Evolutionary conservation across 1,139 yeast genomes (phyloP), one percentile per base, ranked within the genome.

Genomic region (Taphrina sp.): DNA sequence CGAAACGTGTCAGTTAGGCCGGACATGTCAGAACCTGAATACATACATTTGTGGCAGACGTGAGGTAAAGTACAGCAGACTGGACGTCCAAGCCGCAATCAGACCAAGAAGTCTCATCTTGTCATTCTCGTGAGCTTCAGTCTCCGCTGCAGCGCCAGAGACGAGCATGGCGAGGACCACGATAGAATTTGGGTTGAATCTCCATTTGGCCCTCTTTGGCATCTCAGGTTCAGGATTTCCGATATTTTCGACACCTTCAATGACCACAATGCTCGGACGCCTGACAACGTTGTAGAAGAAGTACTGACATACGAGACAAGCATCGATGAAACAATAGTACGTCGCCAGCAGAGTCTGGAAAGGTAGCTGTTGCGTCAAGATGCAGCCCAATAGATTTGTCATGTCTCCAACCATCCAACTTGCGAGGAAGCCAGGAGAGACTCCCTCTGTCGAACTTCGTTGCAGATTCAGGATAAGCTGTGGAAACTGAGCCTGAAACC

Each of bases 361-460:
- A 56, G 78, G 74, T 64, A 92, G 72, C 23, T 42, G 49, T 60
- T 85, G 95, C 19, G 94, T 90, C 57, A 89, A 67, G 14, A 88
- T 64, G 63, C 96, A 89, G 41, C 96, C 95, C 5, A 83, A 67
- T 57, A 90, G 76, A 60, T 92, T 86, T 10, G 92, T 74, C 23
- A 85, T 74, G 67, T 92, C 98, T 3, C 97, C 98, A 61, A 80
- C 66, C 60, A 87, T 77, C 96, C 96, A 89, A 57, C 85, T 79
- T 17, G 78, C 61, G 3, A 92, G 74, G 64, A 90, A 88, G 7
- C 77, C 76, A n/a, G 85, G 79, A 5, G 95, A 85, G 28, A 92
- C 75, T 0, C 96, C 97, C 36, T 83, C 95, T 0, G 94, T 95
- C 0, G 95, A 83, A 65, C 86, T 83, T 66, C 77, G 80, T 31